Evolutionary conservation across 2,329 filamentous ascomycete species (phyloP).

Genomic region (Curvularia sp.): DNA sequence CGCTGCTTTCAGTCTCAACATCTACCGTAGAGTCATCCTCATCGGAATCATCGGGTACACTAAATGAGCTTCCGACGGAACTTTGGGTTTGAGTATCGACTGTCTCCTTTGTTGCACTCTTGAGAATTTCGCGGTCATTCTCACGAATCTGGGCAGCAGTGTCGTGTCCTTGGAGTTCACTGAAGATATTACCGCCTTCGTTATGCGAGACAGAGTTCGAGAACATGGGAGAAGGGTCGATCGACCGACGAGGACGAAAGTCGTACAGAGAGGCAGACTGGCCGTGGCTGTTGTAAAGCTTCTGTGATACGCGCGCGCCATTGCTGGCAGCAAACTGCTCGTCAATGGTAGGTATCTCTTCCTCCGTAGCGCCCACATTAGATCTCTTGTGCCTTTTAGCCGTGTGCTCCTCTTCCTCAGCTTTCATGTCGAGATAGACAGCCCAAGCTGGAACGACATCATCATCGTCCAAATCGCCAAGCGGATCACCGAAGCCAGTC

Average conservation of each 20-base stretch:
- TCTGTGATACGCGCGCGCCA: conserved; percentile 8
- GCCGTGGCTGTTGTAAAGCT: conserved; percentile 34
- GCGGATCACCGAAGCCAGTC: conserved; percentile 39
- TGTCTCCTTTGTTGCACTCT: conserved; percentile 22
- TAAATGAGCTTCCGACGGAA: conserved; percentile 29
- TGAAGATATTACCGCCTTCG: conserved; percentile 41
- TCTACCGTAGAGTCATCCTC: conserved; percentile 26
- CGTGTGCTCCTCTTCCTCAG: conserved; percentile 31
- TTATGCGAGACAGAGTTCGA: conserved; percentile 22
- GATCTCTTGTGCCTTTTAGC: conserved; percentile 36
- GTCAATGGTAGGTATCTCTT: conserved; percentile 34
- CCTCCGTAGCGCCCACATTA: conserved; percentile 18
- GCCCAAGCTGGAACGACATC: conserved; percentile 43
- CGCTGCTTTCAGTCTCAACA: conserved; percentile 26
- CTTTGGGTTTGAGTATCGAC: conserved; percentile 14
- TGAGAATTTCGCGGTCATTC: conserved; percentile 27
- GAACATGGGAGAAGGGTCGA: conserved; percentile 46
- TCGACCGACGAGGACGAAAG: conserved; percentile 41
- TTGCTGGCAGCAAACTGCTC: conserved; percentile 23
- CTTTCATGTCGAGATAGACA: conserved; percentile 36
- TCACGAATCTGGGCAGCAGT: conserved; percentile 19
- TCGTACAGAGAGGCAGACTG: conserved; percentile 33
- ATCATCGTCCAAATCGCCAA: conserved; percentile 39
- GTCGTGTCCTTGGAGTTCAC: conserved; percentile 31
- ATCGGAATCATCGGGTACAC: conserved; percentile 34